Evolutionary conservation across 1,139 yeast species (phyloP).

Genomic region (Casaregolazyma suthepensis): DNA sequence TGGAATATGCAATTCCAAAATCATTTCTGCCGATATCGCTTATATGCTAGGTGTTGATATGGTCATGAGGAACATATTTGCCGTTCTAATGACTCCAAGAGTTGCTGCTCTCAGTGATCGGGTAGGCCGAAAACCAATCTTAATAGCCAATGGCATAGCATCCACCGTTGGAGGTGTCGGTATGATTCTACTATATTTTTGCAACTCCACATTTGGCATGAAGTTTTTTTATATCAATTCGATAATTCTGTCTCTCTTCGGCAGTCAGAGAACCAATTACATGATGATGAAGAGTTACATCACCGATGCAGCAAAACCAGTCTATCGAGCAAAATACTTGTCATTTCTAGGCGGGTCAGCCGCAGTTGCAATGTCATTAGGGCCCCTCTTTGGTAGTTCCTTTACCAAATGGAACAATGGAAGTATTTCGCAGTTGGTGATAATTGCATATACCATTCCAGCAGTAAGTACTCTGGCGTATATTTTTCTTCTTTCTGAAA

Average conservation of each 20-base stretch:
- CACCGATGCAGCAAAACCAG: slow-evolving; percentile 53
- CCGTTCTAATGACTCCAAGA: slow-evolving; percentile 20
- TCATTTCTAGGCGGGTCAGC: slow-evolving; percentile 53
- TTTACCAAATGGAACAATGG: slow-evolving; percentile 25
- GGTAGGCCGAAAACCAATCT: slow-evolving; percentile 52
- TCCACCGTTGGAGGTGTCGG: slow-evolving; percentile 9
- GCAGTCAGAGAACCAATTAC: slow-evolving; percentile 45
- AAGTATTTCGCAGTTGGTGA: slow-evolving; percentile 21
- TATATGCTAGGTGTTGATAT: slow-evolving; percentile 18
- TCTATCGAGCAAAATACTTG: slow-evolving; percentile 47
- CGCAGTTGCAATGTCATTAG: slow-evolving; percentile 54
- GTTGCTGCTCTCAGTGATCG: slow-evolving; percentile 57
- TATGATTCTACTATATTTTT: slow-evolving; percentile 20
- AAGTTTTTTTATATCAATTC: slow-evolving; percentile 35
- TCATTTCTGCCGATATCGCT: slow-evolving; percentile 21
- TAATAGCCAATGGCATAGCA: slow-evolving; percentile 32
- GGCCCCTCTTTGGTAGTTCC: slow-evolving; percentile 55
- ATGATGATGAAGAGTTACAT: slow-evolving; percentile 53
- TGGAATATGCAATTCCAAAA: slow-evolving; percentile 21
- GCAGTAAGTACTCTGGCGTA: slow-evolving; percentile 32
- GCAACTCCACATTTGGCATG: slow-evolving; percentile 32
- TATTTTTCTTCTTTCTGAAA: slow-evolving; percentile 48
- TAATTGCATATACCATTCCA: slow-evolving; percentile 20
- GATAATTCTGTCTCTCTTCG: slow-evolving; percentile 42
- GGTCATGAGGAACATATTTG: slow-evolving; percentile 16